Percentiles rank a stretch among this genome's conserved stretches.
Conservation (phyloP, 2,329 filamentous ascomycete genomes). For the Colletotrichum chlorophyti region DNA sequence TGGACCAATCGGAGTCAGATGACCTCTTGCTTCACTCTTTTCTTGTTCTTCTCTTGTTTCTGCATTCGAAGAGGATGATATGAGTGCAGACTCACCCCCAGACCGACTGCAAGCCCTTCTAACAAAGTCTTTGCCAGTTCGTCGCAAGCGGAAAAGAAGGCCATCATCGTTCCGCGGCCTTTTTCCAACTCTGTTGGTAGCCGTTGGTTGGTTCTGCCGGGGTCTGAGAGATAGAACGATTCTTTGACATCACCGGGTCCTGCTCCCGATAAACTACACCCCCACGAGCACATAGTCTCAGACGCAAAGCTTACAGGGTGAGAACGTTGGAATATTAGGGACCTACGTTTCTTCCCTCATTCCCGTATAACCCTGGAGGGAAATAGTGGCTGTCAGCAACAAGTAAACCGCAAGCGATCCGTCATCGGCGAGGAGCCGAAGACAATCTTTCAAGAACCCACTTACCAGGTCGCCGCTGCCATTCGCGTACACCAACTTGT, state of each 20-base stretch:
- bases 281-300: neutral
- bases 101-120: conserved; percentile 70
- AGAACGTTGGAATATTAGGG: neutral
- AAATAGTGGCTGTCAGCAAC: neutral
- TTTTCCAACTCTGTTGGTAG: conserved; percentile 21
- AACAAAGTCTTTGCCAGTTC: conserved; percentile 16
- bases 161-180: conserved; percentile 1
- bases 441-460: neutral
- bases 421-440: too few species aligned
- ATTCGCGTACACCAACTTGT: conserved; percentile 12
- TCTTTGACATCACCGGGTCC: conserved; percentile 29
- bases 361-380: conserved; percentile 28
- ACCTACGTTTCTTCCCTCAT: conserved; percentile 30
- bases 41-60: neutral
- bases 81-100: conserved; percentile 58
- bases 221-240: conserved; percentile 29
- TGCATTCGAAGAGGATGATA: neutral
- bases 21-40: neutral
- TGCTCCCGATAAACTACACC: conserved; percentile 20
- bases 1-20: neutral
- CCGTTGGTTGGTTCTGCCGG: conserved; percentile 4
- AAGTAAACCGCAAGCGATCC: too few species aligned
- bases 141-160: conserved; percentile 22
- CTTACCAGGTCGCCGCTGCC: conserved; percentile 30
- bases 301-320: neutral